phyloP scores from a whole-genome alignment of 2,329 filamentous ascomycete species.

The Thielaviopsis ethacetica region DNA sequence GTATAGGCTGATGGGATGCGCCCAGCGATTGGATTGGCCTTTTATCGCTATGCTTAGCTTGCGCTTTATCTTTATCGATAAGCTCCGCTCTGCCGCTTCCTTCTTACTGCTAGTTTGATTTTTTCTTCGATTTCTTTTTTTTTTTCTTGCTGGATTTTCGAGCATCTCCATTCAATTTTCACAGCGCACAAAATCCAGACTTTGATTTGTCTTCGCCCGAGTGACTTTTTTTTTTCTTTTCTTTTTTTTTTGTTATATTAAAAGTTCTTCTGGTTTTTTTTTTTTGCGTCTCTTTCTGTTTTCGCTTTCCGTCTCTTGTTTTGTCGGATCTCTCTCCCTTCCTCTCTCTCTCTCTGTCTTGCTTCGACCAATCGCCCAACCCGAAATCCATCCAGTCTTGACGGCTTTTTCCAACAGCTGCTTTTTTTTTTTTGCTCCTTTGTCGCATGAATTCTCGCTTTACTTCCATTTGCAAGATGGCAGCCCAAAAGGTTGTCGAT shows the following conservation, averaged over 20 bases:
- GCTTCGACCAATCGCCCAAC: not conserved
- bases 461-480: constrained; percentile 29
- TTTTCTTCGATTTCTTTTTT: constrained; percentile 1
- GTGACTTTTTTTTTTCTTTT: not conserved
- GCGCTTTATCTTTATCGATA: constrained; percentile 15
- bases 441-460: constrained; percentile 5
- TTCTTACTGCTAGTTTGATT: not conserved
- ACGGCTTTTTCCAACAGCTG: constrained; percentile 19
- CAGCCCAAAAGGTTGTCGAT: constrained; percentile 34
- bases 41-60: constrained; percentile 16
- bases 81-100: not conserved
- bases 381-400: constrained; percentile 33
- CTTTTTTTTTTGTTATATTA: not conserved
- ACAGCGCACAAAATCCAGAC: not conserved
- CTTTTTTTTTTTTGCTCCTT: not conserved
- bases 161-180: not conserved
- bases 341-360: not conserved
- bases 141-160: not conserved
- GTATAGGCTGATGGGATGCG: no score
- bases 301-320: not conserved
- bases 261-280: not conserved
- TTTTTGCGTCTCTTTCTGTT: not conserved
- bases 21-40: not conserved
- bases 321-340: not conserved
- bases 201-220: not conserved